Base-by-base conservation (phyloP, 2,329 filamentous ascomycete genomes). In the Orbilia oligospora region DNA sequence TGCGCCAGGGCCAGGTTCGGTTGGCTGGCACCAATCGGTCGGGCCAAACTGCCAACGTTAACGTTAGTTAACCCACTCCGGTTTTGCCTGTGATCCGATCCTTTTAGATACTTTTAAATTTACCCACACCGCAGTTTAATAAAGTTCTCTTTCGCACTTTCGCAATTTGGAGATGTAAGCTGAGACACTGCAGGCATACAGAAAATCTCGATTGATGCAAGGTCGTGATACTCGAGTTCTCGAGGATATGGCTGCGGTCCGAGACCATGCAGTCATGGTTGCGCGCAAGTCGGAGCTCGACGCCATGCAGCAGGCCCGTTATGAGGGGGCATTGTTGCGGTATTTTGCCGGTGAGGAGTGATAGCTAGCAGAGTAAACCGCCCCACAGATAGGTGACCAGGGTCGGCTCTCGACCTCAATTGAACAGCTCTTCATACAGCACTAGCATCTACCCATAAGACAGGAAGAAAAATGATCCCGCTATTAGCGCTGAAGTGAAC, bases 181-280 rank as follows among this genome's bases (percentile, higher is more conserved):
- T 46, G 44, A 46, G 53, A 58, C 53, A 38, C 27, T 36, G 14
- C 51, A 55, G 9, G 33, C 27, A 56, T 24, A 14, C n/a, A n/a
- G n/a, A n/a, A n/a, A n/a, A n/a, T n/a, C 44, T 18, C 22, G n/a
- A 38, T 22, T 30, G 30, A 41, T 58, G 53, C 10, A 22, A 38
- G 33, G 30, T 58, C 30, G 36, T 8, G 20, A 38, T 16, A 55
- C 27, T 30, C 27, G 3, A 30, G n/a, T n/a, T n/a, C n/a, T n/a
- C n/a, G n/a, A n/a, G n/a, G 27, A 30, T 14, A 55, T 30, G 5
- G 16, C 51, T 38, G 53, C 53, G 33, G 53, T 58, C 53, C 33
- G 53, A 56, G n/a, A 12, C 33, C 33, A 30, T 58, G 53, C 53
- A 58, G 53, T 58, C 53, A 41, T 58, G 30, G 30, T 58, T 12